Evolutionary conservation across 2,329 filamentous ascomycete species (phyloP), one percentile per base, ranked within the genome.

Genomic region (Fusarium nurragi): DNA sequence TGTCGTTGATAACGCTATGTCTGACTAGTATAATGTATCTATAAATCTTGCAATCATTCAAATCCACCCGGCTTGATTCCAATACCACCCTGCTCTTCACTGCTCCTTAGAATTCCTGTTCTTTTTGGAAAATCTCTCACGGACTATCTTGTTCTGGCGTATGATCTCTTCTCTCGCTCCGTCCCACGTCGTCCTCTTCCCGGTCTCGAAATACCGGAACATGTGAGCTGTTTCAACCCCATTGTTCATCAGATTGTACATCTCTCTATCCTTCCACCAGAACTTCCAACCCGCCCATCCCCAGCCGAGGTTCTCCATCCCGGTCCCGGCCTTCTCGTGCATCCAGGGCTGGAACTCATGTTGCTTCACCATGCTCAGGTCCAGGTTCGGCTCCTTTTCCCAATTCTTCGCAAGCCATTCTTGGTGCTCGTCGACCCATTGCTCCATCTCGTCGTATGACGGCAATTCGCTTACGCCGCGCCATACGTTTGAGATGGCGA

Each of bases 251-350:
- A 80, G 34, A 12, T 75, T 73, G 16, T 71, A 79, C 60, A 81
- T 73, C 54, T 70, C 69, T 25, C 71, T 72, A 37, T 81, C 76
- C 38, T 62, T 61, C 41, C 75, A 69, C 78, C 78, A 81, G 36
- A 80, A 79, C 39, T 71, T 69, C 80, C 80, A 82, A 0, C 77
- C 79, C 16, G 72, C 71, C 71, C 64, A 73, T 2, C 78, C 78
- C 73, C 77, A 80, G 1, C 78, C 76, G 2, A 82, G 52, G 12
- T 77, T 76, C 57, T 81, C 76, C 60, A 80, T 74, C 0, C 79
- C 77, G 1, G 78, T 81, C 2, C 80, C 80, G 0, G 78, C 79
- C 8, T 79, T 69, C 8, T 74, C 59, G 43, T 81, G 75, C 44
- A 80, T 66, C 41, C 75, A 79, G 0, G 58, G 64, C 14, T 78